Evolutionary conservation across 1,139 yeast species (phyloP).

Genomic region (Geotrichum macrosporum): DNA sequence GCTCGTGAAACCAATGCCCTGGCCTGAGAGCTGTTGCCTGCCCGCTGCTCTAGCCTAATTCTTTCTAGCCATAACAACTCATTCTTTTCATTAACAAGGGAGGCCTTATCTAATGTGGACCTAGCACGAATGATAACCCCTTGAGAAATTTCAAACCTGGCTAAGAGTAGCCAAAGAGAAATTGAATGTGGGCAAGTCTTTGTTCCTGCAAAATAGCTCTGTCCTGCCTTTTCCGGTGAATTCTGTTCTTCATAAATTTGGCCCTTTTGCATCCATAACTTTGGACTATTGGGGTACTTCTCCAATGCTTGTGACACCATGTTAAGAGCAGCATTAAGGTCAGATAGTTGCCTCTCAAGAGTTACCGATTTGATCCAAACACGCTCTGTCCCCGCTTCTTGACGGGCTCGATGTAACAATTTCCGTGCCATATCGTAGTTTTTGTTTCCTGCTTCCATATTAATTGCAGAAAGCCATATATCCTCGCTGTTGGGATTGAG

Average conservation of each 20-base stretch:
- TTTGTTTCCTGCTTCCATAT: constrained; percentile 50
- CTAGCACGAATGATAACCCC: constrained; percentile 58
- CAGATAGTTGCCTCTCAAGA: constrained; percentile 45
- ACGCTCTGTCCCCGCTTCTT: constrained; percentile 41
- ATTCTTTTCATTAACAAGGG: constrained; percentile 48
- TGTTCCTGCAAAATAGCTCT: constrained; percentile 48
- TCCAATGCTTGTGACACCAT: constrained; percentile 46
- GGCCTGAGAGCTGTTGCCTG: constrained; percentile 52
- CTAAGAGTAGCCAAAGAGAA: constrained; percentile 55
- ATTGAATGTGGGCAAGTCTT: constrained; percentile 45
- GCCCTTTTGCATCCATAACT: constrained; percentile 56
- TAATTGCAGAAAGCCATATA: constrained; percentile 67
- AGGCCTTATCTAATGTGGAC: constrained; percentile 66
- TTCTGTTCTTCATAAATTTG: constrained; percentile 45
- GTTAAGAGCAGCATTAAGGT: constrained; percentile 40
- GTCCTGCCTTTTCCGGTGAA: constrained; percentile 45
- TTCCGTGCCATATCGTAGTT: constrained; percentile 43
- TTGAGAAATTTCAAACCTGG: constrained; percentile 46
- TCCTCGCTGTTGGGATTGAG: constrained; percentile 47
- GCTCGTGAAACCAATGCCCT: constrained; percentile 56
- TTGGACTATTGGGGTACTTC: constrained; percentile 45
- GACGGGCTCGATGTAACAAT: constrained; percentile 44
- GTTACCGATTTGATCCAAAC: constrained; percentile 64
- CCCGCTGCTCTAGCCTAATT: constrained; percentile 53
- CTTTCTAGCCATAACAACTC: constrained; percentile 57